Percentiles rank a stretch among this genome's conserved stretches.
phyloP scores from a whole-genome alignment of 176 grass and related monocot species.

The Melocanna baccifera region DNA sequence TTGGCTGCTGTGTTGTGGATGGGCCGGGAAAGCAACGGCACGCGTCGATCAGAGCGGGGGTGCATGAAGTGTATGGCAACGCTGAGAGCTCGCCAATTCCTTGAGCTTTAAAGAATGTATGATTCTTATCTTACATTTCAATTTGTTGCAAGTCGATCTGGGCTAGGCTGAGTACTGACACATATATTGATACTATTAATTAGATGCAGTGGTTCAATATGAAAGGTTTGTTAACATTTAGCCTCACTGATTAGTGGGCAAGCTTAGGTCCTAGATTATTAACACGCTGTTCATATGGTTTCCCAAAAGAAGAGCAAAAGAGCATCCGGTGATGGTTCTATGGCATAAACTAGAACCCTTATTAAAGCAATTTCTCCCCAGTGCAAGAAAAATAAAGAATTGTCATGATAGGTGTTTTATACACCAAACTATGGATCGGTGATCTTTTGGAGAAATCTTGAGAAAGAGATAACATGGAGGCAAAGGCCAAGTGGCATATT shows the following conservation, averaged over 20 bases:
- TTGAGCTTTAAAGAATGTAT: no score
- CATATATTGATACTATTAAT: background rate
- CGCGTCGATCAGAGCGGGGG: no score
- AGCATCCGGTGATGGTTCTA: background rate
- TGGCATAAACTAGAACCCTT: background rate
- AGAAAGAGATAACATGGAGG: constrained; percentile 9
- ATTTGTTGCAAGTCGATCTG: background rate
- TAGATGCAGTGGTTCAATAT: background rate
- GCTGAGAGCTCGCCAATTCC: no score
- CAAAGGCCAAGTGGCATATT: constrained; percentile 43
- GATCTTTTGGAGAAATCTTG: constrained; percentile 5
- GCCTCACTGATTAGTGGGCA: background rate
- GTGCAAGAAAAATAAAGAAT: background rate
- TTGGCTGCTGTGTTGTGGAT: no score
- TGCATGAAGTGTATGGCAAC: no score
- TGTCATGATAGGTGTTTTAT: background rate
- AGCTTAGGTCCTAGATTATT: constrained; percentile 27
- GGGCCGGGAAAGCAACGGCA: no score
- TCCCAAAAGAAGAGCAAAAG: background rate
- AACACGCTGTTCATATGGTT: constrained; percentile 4
- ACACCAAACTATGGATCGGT: background rate
- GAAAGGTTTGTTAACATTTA: background rate
- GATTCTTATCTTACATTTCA: background rate
- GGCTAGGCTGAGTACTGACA: background rate
- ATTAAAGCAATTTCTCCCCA: background rate